Evolutionary conservation across 345 rosid genomes (phyloP), one percentile per base, ranked within the genome.

Genomic region (Excoecaria cochinchinensis): DNA sequence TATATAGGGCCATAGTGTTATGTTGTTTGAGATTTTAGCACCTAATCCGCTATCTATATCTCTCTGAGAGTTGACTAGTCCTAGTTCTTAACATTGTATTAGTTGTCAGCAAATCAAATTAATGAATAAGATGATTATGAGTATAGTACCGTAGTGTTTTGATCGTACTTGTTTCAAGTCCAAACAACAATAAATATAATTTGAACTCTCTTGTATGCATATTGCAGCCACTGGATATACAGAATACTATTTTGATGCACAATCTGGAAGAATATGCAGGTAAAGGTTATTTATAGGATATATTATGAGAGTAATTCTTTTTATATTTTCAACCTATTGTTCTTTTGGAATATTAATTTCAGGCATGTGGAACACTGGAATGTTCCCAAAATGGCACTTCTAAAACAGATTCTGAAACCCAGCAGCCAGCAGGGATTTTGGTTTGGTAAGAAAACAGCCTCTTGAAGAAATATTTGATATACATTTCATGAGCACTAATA

Each of bases 311-410:
- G 12, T 6, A 10, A 22, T 15, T 38, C 14, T 14, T 62, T 4
- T 64, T n/a, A 50, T n/a, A 0, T 65, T 58, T 72, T 51, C 38
- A 7, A 21, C 12, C 12, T 14, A 11, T 78, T 10, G 38, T 58
- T 67, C 15, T 4, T 22, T 10, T 4, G 44, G 57, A 68, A 11
- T 60, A 10, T 57, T 31, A 4, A 25, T 64, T 71, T 70, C 87
- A 91, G 97, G 87, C 98, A 90, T 40, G 90, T 89, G 74, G 97
- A 92, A 87, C 91, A 92, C 81, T 92, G 97, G 97, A 92, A 92
- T 70, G 98, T 91, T 38, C 98, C 98, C 66, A 91, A 93, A 86
- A 90, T 87, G 92, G 89, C 90, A 79, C 74, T 93, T 36, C 81
- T 93, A 73, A 91, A 87, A 85, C 97, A 93, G 79, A 84, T 91